Percentiles rank a stretch among this genome's conserved stretches.
Evolutionary conservation across 164 flowering plant species (phyloP).

Genomic region (Berberis thunbergii): DNA sequence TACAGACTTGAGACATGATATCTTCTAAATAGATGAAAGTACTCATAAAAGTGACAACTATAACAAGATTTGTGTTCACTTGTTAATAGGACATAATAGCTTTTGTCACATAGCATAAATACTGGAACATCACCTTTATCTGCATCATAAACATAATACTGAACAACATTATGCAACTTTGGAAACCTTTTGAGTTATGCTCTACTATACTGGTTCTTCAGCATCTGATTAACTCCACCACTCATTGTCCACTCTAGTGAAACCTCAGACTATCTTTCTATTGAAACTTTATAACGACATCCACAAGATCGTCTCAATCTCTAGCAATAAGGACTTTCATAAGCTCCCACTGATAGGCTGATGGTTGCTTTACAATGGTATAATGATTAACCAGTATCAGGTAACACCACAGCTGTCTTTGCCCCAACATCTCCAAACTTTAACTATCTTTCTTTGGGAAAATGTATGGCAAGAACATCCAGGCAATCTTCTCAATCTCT

Average conservation of each 20-base stretch:
- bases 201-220: constrained; percentile 42
- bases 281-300: constrained; percentile 10
- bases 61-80: no score
- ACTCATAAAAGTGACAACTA: no score
- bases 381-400: no score
- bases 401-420: no score
- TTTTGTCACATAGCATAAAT: no score
- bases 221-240: constrained; percentile 51
- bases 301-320: constrained; percentile 26
- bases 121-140: constrained; percentile 31
- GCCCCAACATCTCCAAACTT: no score
- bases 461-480: no score
- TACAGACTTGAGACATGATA: no score
- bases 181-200: constrained; percentile 34
- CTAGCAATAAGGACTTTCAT: constrained; percentile 48
- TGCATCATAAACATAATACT: constrained; percentile 32
- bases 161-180: constrained; percentile 42
- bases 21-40: no score
- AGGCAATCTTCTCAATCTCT: constrained; percentile 12
- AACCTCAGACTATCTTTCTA: constrained; percentile 39
- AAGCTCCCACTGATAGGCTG: constrained; percentile 43
- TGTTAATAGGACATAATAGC: no score
- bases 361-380: constrained; percentile 5
- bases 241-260: constrained; percentile 37
- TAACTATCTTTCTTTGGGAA: no score